Evolutionary conservation across 2,329 filamentous ascomycete genomes (phyloP).

Genomic region (Sclerotinia borealis): DNA sequence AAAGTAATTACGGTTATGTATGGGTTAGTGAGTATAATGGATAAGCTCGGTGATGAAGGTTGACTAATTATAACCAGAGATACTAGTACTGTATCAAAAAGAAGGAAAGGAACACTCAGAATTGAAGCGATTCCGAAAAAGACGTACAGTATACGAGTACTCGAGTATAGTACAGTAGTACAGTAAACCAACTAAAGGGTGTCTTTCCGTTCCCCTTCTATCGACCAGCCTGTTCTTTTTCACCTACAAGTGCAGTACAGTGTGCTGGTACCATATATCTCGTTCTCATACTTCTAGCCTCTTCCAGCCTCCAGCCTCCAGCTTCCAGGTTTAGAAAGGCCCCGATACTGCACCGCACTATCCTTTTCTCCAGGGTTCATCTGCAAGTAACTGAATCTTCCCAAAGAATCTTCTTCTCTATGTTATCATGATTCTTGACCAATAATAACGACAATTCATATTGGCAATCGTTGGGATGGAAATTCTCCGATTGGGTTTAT

Average conservation of each 20-base stretch:
- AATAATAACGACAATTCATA: background rate
- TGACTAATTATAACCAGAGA: too few relatives aligned
- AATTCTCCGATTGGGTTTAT: slow-evolving; percentile 21
- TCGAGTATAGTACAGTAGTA: too few relatives aligned
- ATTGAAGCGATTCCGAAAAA: background rate
- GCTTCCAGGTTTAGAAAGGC: background rate
- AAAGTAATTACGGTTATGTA: background rate
- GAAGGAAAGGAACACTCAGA: too few relatives aligned
- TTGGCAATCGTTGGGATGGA: slow-evolving; percentile 16
- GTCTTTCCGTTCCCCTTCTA: too few relatives aligned
- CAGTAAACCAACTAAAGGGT: too few relatives aligned
- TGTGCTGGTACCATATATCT: too few relatives aligned
- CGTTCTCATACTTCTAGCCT: background rate
- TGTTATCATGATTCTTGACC: background rate
- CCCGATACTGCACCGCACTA: background rate
- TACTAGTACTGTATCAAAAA: too few relatives aligned
- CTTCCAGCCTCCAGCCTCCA: background rate
- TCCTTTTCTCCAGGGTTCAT: background rate
- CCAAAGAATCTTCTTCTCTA: background rate
- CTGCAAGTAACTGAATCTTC: slow-evolving; percentile 5
- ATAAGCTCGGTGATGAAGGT: background rate
- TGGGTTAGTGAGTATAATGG: background rate
- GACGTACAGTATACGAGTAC: too few relatives aligned
- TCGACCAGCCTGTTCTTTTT: background rate
- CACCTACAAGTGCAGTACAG: too few relatives aligned